Conservation (phyloP, 495 filamentous ascomycete genomes). For the Aspergillus cavernicola region DNA sequence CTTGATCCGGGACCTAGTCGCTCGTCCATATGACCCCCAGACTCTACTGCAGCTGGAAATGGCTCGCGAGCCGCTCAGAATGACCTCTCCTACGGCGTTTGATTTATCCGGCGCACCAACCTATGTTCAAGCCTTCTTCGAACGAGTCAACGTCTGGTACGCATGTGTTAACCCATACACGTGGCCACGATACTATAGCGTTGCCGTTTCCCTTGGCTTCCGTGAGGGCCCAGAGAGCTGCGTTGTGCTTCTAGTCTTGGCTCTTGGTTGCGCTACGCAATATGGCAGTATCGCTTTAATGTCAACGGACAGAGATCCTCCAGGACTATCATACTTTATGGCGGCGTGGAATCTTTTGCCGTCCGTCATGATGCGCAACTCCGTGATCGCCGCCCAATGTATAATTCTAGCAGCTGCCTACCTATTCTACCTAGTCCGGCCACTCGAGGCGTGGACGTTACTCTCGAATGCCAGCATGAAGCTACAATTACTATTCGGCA, state of each 20-base stretch:
- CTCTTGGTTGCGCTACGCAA: conserved; percentile 69
- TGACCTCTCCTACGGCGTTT: conserved; percentile 54
- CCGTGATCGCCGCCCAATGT: conserved; percentile 71
- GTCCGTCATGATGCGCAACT: conserved; percentile 73
- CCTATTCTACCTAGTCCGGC: conserved; percentile 75
- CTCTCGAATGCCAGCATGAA: conserved; percentile 77
- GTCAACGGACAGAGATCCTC: conserved; percentile 65
- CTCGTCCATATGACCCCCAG: conserved; percentile 71
- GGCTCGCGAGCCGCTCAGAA: conserved; percentile 65
- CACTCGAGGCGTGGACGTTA: conserved; percentile 77
- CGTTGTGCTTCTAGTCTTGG: conserved; percentile 72
- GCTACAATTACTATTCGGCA: conserved; percentile 69
- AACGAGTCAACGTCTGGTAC: conserved; percentile 78
- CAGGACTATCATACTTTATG: conserved; percentile 75
- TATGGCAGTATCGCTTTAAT: conserved; percentile 70
- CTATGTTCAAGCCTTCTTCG: conserved; percentile 75
- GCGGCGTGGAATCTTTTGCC: conserved; percentile 76
- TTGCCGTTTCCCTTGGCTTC: conserved; percentile 66
- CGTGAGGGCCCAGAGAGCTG: conserved; percentile 76
- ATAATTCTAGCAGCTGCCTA: conserved; percentile 76
- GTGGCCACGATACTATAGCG: conserved; percentile 72
- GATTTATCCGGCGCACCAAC: conserved; percentile 70
- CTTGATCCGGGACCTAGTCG: conserved; percentile 70
- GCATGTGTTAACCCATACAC: conserved; percentile 80
- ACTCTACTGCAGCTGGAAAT: conserved; percentile 79